These are phyloP conservation scores for Scalesia atractyloides DNA, from an alignment of 129 eudicot species.

Conservation along the genomic window DNA sequence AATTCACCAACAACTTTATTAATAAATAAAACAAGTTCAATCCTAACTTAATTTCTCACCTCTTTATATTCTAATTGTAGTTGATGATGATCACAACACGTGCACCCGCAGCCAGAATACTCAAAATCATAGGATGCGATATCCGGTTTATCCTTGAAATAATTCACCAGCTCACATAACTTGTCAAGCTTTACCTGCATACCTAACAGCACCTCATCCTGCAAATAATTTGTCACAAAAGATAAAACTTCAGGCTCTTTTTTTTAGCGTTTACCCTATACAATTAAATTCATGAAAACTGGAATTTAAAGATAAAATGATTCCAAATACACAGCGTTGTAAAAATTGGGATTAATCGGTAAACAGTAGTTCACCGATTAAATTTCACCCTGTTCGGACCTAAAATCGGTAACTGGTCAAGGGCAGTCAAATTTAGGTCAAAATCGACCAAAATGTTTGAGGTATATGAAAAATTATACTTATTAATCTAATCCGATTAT, in stretches of 20 bases:
- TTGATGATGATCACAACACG: conserved; percentile 44
- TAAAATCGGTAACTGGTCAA: too few species aligned
- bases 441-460: too few species aligned
- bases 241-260: neutral
- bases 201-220: conserved; percentile 77
- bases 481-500: too few species aligned
- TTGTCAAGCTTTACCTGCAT: conserved; percentile 91
- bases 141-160: conserved; percentile 64
- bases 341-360: too few species aligned
- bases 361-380: too few species aligned
- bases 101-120: conserved; percentile 41
- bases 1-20: neutral
- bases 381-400: too few species aligned
- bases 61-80: conserved; percentile 17
- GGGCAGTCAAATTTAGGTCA: too few species aligned
- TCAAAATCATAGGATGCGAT: conserved; percentile 17
- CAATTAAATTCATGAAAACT: too few species aligned
- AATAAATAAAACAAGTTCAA: neutral
- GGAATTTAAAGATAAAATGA: too few species aligned
- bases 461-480: too few species aligned
- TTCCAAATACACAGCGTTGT: too few species aligned
- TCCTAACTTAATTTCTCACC: conserved; percentile 36
- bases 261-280: too few species aligned
- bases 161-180: conserved; percentile 69
- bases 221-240: conserved; percentile 29